These are phyloP conservation scores for Akanthomyces muscarius DNA, from an alignment of 2,329 filamentous ascomycete genomes.

Conservation along the genomic window DNA sequence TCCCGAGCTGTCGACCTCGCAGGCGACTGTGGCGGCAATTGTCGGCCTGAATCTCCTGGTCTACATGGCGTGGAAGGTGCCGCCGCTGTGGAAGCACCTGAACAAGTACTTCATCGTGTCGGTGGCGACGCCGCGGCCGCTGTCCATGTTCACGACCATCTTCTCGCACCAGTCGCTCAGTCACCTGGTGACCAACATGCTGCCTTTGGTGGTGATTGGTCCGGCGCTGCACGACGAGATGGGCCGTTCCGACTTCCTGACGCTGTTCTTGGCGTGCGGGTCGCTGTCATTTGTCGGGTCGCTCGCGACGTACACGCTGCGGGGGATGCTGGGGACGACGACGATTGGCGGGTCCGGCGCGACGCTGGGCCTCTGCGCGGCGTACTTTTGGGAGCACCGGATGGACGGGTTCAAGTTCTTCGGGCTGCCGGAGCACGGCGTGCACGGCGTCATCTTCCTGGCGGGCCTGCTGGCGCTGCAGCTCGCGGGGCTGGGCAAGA, in stretches of 20 bases:
- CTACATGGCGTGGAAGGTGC: conserved; percentile 58
- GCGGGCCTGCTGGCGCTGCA: conserved; percentile 49
- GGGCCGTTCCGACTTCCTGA: conserved; percentile 63
- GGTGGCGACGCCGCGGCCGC: conserved; percentile 59
- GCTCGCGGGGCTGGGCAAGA: conserved; percentile 43
- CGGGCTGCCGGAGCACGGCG: conserved; percentile 53
- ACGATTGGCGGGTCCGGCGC: conserved; percentile 66
- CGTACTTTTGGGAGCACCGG: conserved; percentile 58
- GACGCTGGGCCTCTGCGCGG: conserved; percentile 56
- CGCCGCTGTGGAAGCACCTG: conserved; percentile 60
- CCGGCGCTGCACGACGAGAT: conserved; percentile 65
- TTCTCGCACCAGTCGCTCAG: conserved; percentile 64
- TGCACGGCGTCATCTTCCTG: conserved; percentile 52
- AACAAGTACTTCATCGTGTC: conserved; percentile 66
- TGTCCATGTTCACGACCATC: conserved; percentile 58
- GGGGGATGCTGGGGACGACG: conserved; percentile 43
- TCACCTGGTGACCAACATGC: conserved; percentile 64
- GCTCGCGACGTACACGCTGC: conserved; percentile 46
- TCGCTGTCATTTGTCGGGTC: conserved; percentile 56
- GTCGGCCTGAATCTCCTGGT: conserved; percentile 56
- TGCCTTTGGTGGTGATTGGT: conserved; percentile 62
- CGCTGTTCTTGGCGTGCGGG: conserved; percentile 60
- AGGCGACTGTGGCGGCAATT: conserved; percentile 60
- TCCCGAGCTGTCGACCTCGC: conserved; percentile 57
- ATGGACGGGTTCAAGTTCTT: conserved; percentile 55